Percentiles rank a stretch among this genome's conserved stretches.
Conservation (phyloP, 257 asterid species). For the Penstemon newberryi region DNA sequence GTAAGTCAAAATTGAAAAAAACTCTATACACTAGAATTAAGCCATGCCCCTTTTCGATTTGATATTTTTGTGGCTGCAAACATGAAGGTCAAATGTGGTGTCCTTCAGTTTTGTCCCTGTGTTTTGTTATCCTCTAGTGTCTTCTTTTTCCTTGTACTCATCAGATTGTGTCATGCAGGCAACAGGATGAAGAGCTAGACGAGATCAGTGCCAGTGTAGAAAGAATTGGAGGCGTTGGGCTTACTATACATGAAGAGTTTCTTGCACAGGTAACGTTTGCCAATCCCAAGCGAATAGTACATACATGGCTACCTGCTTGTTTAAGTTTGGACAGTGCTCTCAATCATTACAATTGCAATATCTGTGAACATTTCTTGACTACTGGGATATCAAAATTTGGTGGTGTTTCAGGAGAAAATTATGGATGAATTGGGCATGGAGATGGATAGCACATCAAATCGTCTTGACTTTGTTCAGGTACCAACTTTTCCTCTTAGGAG, state of each 20-base stretch:
- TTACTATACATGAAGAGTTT: conserved; percentile 96
- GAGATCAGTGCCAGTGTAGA: conserved; percentile 88
- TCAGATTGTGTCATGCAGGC: conserved; percentile 43
- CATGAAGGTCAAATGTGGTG: too few relatives aligned
- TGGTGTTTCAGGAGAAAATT: conserved; percentile 70
- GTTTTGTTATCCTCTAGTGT: conserved; percentile 13
- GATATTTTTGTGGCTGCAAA: too few relatives aligned
- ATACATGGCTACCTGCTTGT: background rate
- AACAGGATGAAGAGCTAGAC: conserved; percentile 77
- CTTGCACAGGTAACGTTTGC: conserved; percentile 67
- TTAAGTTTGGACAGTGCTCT: conserved; percentile 2
- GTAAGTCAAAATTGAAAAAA: too few relatives aligned
- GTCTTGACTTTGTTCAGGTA: conserved; percentile 99
- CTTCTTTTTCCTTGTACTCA: conserved; percentile 14
- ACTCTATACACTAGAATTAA: too few relatives aligned
- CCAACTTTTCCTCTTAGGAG: background rate
- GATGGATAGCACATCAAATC: conserved; percentile 93
- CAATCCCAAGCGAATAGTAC: conserved; percentile 14
- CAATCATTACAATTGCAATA: background rate
- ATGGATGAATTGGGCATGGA: conserved; percentile 79
- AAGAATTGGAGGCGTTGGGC: conserved; percentile 95
- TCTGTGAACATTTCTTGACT: conserved; percentile 9
- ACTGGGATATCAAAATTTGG: background rate
- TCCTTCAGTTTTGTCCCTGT: too few relatives aligned
- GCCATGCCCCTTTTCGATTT: too few relatives aligned